phyloP scores from a whole-genome alignment of 805 yeast genomes.

The Yamadazyma laniorum region DNA sequence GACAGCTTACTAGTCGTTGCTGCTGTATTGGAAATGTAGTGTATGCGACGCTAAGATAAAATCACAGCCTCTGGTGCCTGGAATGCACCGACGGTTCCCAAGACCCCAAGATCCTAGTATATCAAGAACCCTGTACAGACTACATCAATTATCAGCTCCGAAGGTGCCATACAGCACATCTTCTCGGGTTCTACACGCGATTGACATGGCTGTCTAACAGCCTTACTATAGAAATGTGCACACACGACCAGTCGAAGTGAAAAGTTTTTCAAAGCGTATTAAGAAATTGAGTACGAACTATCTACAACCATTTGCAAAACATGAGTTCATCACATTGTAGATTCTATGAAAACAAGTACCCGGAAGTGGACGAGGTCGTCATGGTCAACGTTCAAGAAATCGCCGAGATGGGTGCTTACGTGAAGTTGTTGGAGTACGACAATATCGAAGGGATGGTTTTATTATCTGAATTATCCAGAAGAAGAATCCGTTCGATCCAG shows the following conservation, averaged over 20 bases:
- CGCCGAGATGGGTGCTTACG: slow-evolving; percentile 99
- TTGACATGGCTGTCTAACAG: too few species aligned
- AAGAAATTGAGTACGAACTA: not conserved
- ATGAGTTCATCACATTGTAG: slow-evolving; percentile 92
- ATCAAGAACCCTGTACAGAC: too few species aligned
- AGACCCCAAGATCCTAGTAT: too few species aligned
- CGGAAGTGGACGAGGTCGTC: slow-evolving; percentile 98
- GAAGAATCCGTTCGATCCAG: slow-evolving; percentile 97
- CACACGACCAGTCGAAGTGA: slow-evolving; percentile 3
- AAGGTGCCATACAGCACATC: too few species aligned
- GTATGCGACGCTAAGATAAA: too few species aligned
- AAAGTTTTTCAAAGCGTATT: slow-evolving; percentile 3
- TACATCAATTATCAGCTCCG: too few species aligned
- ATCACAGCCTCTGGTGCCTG: too few species aligned
- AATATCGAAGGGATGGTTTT: slow-evolving; percentile 99
- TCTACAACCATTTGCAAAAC: not conserved
- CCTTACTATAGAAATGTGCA: too few species aligned
- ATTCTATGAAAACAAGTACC: slow-evolving; percentile 96
- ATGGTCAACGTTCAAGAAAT: slow-evolving; percentile 98
- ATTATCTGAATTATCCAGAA: slow-evolving; percentile 92
- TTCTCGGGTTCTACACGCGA: too few species aligned
- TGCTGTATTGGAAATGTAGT: too few species aligned
- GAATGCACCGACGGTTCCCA: too few species aligned
- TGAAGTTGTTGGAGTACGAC: slow-evolving; percentile 92
- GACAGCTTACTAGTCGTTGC: too few species aligned